Evolutionary conservation across 805 yeast genomes (phyloP), one percentile per base, ranked within the genome.

Genomic region (Cyberlindnera americana): DNA sequence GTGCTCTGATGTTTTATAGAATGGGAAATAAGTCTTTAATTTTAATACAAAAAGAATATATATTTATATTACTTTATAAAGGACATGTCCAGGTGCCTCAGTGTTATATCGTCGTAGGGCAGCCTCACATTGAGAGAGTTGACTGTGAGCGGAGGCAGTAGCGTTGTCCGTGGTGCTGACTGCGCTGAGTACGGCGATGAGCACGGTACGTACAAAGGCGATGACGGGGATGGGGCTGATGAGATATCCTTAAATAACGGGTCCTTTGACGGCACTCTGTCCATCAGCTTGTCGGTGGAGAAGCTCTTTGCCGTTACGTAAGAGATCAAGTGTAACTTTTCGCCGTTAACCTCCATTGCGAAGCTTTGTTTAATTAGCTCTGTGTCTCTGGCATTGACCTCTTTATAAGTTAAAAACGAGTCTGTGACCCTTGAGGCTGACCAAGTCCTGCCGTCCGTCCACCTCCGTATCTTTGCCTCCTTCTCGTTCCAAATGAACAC

Each of bases 401-500:
- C 88, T 37, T 75, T 70, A 57, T 81, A 81, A 3, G 77, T 72
- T 22, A 81, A 61, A 52, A 81, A 81, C 2, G 74, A 68, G 5
- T 85, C 84, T 4, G 72, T 69, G 1, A 83, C 88, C 43, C 88
- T 68, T 1, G 84, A 77, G 2, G 89, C 85, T 43, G 78, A 69
- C 90, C 91, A 83, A 24, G 73, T 69, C 46, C 74, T 73, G 15
- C 90, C 87, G 53, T 83, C 91, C 1, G 90, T 83, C 90, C 91
- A 83, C 21, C 90, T 63, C 46, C 78, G 73, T 78, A 83, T 81
- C 14, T 79, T 83, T 30, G 85, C 77, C 49, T 77, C 81, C 12
- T 70, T 65, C 55, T 83, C 90, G 55, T 78, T 81, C 89, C 89
- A 83, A 8, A 81, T 73, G 50, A 77, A 83, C 3, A 83, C 72